phyloP scores from a whole-genome alignment of 2,329 filamentous ascomycete species.

The Verticillium nonalfalfae region DNA sequence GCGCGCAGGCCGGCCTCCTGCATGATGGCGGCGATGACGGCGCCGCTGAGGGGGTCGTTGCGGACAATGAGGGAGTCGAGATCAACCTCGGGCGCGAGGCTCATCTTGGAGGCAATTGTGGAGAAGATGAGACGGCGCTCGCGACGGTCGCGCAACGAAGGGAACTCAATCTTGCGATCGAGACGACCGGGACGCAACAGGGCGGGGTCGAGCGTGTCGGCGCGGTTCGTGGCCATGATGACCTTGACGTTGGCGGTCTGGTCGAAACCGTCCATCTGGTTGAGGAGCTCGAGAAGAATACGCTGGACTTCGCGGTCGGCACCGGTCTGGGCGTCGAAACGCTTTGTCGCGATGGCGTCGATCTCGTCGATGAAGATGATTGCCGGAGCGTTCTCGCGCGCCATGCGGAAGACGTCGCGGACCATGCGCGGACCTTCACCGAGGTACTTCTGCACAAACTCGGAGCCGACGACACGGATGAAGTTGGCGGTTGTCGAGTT shows the following conservation, averaged over 20 bases:
- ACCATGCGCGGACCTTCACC: slow-evolving; percentile 97
- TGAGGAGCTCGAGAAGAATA: slow-evolving; percentile 93
- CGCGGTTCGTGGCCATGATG: slow-evolving; percentile 99
- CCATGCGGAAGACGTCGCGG: slow-evolving; percentile 98
- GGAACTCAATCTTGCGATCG: slow-evolving; percentile 98
- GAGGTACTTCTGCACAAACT: slow-evolving; percentile 91
- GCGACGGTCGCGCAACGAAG: slow-evolving; percentile 85
- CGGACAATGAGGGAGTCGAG: slow-evolving; percentile 93
- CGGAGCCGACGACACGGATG: slow-evolving; percentile 80
- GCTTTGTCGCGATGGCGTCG: slow-evolving; percentile 97
- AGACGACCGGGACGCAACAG: slow-evolving; percentile 90
- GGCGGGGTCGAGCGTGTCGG: slow-evolving; percentile 92
- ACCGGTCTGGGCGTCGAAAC: slow-evolving; percentile 97
- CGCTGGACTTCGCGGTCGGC: slow-evolving; percentile 97
- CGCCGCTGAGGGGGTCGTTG: slow-evolving; percentile 87
- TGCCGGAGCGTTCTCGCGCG: slow-evolving; percentile 91
- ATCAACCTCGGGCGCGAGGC: slow-evolving; percentile 90
- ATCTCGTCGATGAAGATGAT: slow-evolving; percentile 99
- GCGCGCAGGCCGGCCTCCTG: slow-evolving; percentile 93
- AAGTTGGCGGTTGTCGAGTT: slow-evolving; percentile 91
- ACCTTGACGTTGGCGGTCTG: slow-evolving; percentile 99
- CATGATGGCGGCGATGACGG: slow-evolving; percentile 98
- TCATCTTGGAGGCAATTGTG: slow-evolving; percentile 98
- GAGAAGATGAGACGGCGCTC: slow-evolving; percentile 95
- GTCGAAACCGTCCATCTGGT: slow-evolving; percentile 99